These are phyloP conservation scores for Arthrobotrys sinensis DNA, from an alignment of 2,329 filamentous ascomycete species.

Conservation along the genomic window DNA sequence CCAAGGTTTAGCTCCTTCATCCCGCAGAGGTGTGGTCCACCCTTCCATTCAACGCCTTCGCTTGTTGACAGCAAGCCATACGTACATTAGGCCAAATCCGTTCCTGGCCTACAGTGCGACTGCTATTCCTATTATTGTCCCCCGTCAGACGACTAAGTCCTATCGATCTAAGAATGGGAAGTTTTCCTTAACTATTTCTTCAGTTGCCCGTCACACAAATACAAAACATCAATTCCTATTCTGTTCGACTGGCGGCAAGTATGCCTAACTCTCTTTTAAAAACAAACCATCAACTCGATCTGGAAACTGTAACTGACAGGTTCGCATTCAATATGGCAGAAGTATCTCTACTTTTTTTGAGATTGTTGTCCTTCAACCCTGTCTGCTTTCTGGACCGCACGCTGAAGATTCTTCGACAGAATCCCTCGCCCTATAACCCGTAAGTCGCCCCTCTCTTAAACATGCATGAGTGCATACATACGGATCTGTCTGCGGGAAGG, in stretches of 20 bases:
- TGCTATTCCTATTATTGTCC: constrained; percentile 61
- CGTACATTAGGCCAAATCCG: constrained; percentile 56
- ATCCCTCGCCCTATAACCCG: constrained; percentile 23
- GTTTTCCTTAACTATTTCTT: constrained; percentile 44
- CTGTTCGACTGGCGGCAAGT: constrained; percentile 58
- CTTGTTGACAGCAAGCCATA: constrained; percentile 61
- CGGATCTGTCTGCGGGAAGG: constrained; percentile 50
- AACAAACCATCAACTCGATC: constrained; percentile 35
- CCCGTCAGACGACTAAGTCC: constrained; percentile 59
- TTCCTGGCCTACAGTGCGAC: constrained; percentile 56
- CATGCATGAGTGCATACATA: constrained; percentile 52
- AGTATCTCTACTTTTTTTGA: constrained; percentile 48
- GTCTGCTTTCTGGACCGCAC: constrained; percentile 27
- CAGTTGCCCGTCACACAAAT: constrained; percentile 54
- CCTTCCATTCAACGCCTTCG: constrained; percentile 57
- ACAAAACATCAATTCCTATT: constrained; percentile 48
- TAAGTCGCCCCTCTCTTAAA: constrained; percentile 53
- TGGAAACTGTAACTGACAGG: constrained; percentile 28
- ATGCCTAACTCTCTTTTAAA: constrained; percentile 45
- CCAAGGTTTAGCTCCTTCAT: constrained; percentile 58
- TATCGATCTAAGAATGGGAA: constrained; percentile 40
- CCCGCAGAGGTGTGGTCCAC: constrained; percentile 52
- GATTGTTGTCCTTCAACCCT: constrained; percentile 27
- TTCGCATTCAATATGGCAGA: constrained; percentile 46
- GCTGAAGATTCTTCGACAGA: constrained; percentile 47